phyloP scores from a whole-genome alignment of 257 asterid genomes.

The Solanum sitiens region DNA sequence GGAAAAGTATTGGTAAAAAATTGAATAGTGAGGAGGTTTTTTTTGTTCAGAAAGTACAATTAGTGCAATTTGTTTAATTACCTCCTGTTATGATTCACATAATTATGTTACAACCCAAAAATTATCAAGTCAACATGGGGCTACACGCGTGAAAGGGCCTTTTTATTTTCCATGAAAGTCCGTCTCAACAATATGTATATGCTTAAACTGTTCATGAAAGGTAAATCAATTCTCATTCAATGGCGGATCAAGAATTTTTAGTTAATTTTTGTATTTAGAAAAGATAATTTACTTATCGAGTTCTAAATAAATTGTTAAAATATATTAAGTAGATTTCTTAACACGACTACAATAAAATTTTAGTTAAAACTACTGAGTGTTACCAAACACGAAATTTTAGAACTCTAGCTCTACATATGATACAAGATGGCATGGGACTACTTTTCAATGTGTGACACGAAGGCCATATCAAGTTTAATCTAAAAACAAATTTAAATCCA shows the following conservation, averaged over 20 bases:
- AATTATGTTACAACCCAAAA: neutral
- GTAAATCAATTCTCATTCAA: neutral
- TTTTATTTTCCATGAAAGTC: no score
- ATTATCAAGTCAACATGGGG: neutral
- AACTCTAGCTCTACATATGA: neutral
- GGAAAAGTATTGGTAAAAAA: neutral
- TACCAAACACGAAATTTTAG: neutral
- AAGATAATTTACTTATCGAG: neutral
- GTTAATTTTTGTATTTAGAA: neutral
- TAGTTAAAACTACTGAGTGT: accelerated
- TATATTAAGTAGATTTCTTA: no score
- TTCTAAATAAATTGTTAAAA: no score
- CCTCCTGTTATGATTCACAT: neutral
- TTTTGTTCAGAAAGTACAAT: neutral
- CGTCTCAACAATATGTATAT: neutral
- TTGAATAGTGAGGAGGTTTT: neutral
- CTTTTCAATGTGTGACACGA: neutral
- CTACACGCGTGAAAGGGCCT: neutral
- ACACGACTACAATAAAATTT: neutral
- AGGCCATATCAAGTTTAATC: neutral
- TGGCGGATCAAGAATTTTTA: neutral
- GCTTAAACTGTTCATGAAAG: neutral
- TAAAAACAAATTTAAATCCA: neutral
- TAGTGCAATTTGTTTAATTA: neutral
- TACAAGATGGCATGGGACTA: neutral